phyloP scores from a whole-genome alignment of 306 rosid genomes.

The Citrullus colocynthis region DNA sequence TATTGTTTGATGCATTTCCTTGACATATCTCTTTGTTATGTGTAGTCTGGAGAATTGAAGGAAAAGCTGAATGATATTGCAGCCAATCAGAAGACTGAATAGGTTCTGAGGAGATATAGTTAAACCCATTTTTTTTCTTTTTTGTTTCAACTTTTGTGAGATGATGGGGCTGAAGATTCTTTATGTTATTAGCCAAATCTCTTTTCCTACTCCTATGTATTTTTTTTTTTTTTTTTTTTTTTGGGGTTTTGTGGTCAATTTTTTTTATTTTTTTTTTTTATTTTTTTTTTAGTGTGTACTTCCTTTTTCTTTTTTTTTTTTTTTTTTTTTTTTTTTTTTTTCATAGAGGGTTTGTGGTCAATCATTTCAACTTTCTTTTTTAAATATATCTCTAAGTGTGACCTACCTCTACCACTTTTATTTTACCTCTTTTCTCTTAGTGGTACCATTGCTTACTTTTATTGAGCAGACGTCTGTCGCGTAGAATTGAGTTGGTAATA shows the following conservation, averaged over 20 bases:
- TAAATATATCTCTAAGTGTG: too few species aligned
- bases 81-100: slow-evolving; percentile 17
- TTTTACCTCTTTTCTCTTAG: too few species aligned
- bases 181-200: background rate
- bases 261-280: background rate
- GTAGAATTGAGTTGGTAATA: too few species aligned
- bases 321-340: too few species aligned
- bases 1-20: slow-evolving; percentile 1
- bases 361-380: too few species aligned
- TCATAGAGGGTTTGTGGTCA: too few species aligned
- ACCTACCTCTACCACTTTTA: too few species aligned
- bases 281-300: too few species aligned
- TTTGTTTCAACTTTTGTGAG: background rate
- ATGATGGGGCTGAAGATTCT: background rate
- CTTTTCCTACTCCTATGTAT: background rate
- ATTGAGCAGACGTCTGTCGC: too few species aligned
- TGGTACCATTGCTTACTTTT: too few species aligned
- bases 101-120: background rate
- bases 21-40: slow-evolving; percentile 7
- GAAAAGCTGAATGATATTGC: slow-evolving; percentile 34
- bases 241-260: background rate
- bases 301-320: too few species aligned
- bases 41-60: slow-evolving; percentile 61
- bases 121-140: background rate
- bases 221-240: background rate